A percentile compares a stretch with the other conserved stretches of the same genome.
Conservation (phyloP, 2,329 filamentous ascomycete genomes). For the Aureobasidium sp. region DNA sequence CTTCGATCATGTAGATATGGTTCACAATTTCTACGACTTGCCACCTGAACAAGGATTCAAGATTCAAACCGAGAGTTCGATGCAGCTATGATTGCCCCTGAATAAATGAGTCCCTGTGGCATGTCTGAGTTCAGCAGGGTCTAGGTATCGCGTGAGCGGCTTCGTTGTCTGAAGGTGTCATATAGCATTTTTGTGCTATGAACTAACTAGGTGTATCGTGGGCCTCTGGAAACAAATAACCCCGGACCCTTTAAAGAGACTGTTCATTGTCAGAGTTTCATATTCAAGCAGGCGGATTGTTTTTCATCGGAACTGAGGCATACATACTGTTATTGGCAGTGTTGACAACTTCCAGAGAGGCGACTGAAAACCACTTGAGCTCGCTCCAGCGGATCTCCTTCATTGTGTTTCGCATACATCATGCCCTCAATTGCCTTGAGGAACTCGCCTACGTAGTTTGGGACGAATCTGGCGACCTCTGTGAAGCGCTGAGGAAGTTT, state of each 20-base stretch:
- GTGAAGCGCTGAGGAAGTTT: too few species aligned
- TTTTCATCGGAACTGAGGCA: too few species aligned
- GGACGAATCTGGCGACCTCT: neutral
- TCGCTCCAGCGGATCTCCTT: neutral
- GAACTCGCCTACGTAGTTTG: neutral
- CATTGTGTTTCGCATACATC: neutral
- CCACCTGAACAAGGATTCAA: neutral
- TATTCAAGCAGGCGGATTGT: neutral
- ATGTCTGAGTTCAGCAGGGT: too few species aligned
- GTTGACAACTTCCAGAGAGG: neutral
- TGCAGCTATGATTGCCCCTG: neutral
- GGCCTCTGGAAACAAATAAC: too few species aligned
- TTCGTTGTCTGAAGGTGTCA: too few species aligned
- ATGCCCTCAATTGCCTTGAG: neutral
- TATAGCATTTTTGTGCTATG: too few species aligned
- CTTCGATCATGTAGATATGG: neutral
- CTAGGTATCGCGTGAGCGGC: too few species aligned
- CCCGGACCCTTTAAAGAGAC: too few species aligned
- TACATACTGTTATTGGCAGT: too few species aligned
- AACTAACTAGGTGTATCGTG: too few species aligned
- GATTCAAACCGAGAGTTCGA: neutral
- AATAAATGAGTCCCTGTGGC: too few species aligned
- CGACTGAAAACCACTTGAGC: neutral
- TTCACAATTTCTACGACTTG: neutral
- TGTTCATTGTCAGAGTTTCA: too few species aligned